Conservation (phyloP, 2,329 filamentous ascomycete genomes). For the Penicillium brasilianum region DNA sequence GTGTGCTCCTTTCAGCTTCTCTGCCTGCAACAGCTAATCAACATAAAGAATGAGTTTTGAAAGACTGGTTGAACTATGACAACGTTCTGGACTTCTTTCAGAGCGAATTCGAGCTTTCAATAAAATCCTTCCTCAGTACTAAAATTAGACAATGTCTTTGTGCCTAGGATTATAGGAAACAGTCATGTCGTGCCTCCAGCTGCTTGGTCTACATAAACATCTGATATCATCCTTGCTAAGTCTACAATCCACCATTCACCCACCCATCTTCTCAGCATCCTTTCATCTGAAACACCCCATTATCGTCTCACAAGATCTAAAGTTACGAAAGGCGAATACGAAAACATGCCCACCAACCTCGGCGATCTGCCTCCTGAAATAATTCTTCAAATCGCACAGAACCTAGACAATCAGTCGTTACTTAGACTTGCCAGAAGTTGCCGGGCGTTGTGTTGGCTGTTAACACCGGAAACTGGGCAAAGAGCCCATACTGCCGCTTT, state of each 20-base stretch:
- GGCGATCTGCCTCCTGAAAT: conserved; percentile 15
- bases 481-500: conserved; percentile 5
- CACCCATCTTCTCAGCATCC: too few relatives aligned
- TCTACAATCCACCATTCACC: not conserved
- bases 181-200: not conserved
- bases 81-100: too few relatives aligned
- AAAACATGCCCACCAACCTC: not conserved
- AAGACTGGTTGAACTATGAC: not conserved
- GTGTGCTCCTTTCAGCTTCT: not conserved
- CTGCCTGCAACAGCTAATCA: too few relatives aligned
- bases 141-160: not conserved
- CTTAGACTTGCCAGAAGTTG: not conserved
- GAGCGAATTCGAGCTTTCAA: too few relatives aligned
- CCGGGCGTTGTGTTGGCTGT: not conserved
- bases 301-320: too few relatives aligned
- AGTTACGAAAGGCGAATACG: not conserved
- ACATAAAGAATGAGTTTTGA: too few relatives aligned
- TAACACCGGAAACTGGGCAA: not conserved
- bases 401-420: conserved; percentile 1
- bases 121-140: too few relatives aligned
- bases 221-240: not conserved
- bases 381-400: conserved; percentile 1
- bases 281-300: too few relatives aligned
- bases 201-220: not conserved
- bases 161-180: not conserved